Evolutionary conservation across 2,329 filamentous ascomycete genomes (phyloP).

Genomic region (Stemphylium lycopersici): DNA sequence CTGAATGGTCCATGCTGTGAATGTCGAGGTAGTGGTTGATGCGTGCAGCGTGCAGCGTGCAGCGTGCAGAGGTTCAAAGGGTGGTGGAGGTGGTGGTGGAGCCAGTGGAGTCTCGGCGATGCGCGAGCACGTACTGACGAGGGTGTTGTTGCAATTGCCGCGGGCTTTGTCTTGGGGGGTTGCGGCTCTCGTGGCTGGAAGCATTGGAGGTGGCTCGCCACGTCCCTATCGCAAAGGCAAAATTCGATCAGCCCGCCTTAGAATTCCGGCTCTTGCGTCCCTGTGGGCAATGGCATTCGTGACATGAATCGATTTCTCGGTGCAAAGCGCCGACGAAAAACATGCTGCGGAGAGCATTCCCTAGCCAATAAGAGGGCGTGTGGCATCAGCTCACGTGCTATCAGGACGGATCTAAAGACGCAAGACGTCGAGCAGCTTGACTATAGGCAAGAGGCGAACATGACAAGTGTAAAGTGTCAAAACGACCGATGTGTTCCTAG

Average conservation of each 20-base stretch:
- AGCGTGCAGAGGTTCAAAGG: background rate
- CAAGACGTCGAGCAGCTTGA: background rate
- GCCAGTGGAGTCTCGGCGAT: constrained; percentile 12
- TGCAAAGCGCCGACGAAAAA: constrained; percentile 13
- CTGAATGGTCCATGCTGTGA: constrained; percentile 25
- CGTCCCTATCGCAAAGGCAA: background rate
- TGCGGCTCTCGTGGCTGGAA: background rate
- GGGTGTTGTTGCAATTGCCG: background rate
- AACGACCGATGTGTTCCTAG: background rate
- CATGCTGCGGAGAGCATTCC: constrained; percentile 11
- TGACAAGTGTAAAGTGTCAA: background rate
- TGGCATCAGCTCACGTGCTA: constrained; percentile 13
- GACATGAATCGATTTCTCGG: constrained; percentile 13
- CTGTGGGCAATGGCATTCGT: constrained; percentile 7
- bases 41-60: background rate
- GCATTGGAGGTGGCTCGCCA: constrained; percentile 5
- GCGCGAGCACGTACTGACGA: constrained; percentile 5
- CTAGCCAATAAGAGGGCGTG: constrained; percentile 14
- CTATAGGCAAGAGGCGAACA: background rate
- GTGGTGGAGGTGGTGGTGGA: constrained; percentile 8
- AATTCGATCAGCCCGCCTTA: background rate
- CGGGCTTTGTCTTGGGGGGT: background rate
- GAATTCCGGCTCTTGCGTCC: background rate
- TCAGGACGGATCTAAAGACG: background rate
- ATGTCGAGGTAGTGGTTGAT: background rate